Conservation (phyloP, 208 protist genomes). For the Zelonia costaricensis region DNA sequence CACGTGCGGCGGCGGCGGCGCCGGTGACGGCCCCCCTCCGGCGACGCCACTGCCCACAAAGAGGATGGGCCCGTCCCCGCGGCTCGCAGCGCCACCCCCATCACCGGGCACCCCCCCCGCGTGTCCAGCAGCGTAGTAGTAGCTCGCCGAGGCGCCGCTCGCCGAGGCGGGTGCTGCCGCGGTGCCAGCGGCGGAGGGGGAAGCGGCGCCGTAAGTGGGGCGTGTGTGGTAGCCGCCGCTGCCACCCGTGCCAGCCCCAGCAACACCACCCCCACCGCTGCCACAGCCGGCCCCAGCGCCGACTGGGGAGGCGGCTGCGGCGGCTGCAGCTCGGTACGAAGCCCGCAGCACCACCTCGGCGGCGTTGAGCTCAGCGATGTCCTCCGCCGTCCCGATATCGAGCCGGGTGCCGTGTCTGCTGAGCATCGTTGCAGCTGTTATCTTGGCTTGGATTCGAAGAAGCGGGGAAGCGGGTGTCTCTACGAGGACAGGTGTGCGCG, state of each 20-base stretch:
- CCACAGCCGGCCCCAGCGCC: neutral
- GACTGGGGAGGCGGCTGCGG: neutral
- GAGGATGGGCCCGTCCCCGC: neutral
- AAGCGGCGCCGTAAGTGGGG: neutral
- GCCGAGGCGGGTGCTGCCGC: too few relatives aligned
- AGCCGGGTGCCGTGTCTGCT: conserved; percentile 74
- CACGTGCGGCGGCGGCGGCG: conserved; percentile 17
- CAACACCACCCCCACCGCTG: neutral
- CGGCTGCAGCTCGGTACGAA: conserved; percentile 9
- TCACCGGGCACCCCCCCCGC: neutral
- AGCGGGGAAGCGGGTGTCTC: too few relatives aligned
- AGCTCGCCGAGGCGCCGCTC: neutral
- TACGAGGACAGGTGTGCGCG: too few relatives aligned
- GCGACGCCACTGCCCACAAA: too few relatives aligned
- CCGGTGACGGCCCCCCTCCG: neutral
- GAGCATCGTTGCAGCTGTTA: conserved; percentile 36
- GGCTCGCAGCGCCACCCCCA: neutral
- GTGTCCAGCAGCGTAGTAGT: neutral
- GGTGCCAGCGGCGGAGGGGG: too few relatives aligned
- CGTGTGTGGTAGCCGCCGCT: neutral
- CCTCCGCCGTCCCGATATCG: conserved; percentile 77
- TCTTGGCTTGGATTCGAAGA: too few relatives aligned
- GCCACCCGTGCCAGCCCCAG: neutral
- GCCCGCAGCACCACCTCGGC: conserved; percentile 35
- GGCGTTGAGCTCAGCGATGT: conserved; percentile 73